These are phyloP conservation scores for Alopecurus myosuroides DNA, from an alignment of 176 grass and related monocot genomes.

Conservation along the genomic window DNA sequence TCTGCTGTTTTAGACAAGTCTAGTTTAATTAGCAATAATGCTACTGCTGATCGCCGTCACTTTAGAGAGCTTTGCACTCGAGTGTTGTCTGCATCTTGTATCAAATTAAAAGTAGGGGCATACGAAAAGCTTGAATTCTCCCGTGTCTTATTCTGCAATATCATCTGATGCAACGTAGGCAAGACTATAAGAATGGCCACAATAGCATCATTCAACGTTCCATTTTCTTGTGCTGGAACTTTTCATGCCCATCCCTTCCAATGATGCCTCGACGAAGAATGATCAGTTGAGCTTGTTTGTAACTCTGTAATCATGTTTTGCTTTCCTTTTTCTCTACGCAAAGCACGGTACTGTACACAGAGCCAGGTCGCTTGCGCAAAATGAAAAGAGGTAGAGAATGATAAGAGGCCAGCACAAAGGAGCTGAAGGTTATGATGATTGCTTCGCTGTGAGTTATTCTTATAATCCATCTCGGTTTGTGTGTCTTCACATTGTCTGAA, in stretches of 20 bases:
- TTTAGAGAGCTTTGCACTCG: neutral
- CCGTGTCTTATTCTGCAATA: neutral
- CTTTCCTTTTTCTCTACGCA: slow-evolving; percentile 32
- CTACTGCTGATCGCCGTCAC: neutral
- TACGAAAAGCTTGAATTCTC: neutral
- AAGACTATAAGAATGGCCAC: too few species aligned
- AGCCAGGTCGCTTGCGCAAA: slow-evolving; percentile 7
- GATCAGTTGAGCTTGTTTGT: neutral
- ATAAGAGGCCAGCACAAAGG: neutral
- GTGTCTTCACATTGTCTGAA: neutral
- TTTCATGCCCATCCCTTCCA: neutral
- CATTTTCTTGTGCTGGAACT: neutral
- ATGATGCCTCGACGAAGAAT: neutral
- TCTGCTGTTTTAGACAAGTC: neutral
- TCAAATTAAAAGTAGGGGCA: neutral
- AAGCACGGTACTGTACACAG: slow-evolving; percentile 3
- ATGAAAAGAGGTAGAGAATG: slow-evolving; percentile 6
- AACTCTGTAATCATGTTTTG: slow-evolving; percentile 22
- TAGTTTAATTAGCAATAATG: neutral
- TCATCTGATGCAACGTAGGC: neutral
- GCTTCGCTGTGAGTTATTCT: slow-evolving; percentile 13
- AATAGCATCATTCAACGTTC: neutral
- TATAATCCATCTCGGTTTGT: neutral
- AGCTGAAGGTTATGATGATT: slow-evolving; percentile 4
- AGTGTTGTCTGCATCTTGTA: neutral